Conservation (phyloP, 2,329 filamentous ascomycete genomes). For the Balansia obtecta region DNA sequence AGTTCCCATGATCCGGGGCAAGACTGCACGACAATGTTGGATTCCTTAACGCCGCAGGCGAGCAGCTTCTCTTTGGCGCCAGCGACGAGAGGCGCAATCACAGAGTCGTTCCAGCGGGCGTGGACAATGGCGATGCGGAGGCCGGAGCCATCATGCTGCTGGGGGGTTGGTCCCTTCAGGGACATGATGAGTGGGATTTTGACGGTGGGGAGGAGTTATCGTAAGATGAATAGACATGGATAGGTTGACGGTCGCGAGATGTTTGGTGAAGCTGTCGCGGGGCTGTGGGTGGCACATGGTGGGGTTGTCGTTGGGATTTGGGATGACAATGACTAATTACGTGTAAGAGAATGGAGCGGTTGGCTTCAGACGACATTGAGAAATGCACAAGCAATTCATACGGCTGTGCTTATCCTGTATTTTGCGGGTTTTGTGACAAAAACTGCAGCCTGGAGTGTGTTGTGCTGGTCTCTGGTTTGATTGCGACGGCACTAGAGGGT, state of each 20-base stretch:
- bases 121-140: slow-evolving; percentile 92
- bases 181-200: slow-evolving; percentile 21
- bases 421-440: not conserved
- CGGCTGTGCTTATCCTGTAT: no score
- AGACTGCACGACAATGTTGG: slow-evolving; percentile 79
- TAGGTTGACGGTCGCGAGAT: not conserved
- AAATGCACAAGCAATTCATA: not conserved
- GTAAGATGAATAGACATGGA: not conserved
- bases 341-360: not conserved
- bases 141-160: slow-evolving; percentile 52
- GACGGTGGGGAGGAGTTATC: not conserved
- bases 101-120: slow-evolving; percentile 83
- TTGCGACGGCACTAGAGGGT: not conserved
- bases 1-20: slow-evolving; percentile 94
- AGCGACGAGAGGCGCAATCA: slow-evolving; percentile 74
- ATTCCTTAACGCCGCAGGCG: slow-evolving; percentile 67
- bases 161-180: slow-evolving; percentile 43
- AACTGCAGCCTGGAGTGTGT: no score
- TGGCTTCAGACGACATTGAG: not conserved
- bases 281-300: not conserved
- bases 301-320: not conserved
- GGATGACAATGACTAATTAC: not conserved
- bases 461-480: not conserved
- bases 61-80: slow-evolving; percentile 71
- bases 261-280: not conserved